Evolutionary conservation across 106 monocot species (phyloP), one percentile per base, ranked within the genome.

Genomic region (Iris macrosiphon): DNA sequence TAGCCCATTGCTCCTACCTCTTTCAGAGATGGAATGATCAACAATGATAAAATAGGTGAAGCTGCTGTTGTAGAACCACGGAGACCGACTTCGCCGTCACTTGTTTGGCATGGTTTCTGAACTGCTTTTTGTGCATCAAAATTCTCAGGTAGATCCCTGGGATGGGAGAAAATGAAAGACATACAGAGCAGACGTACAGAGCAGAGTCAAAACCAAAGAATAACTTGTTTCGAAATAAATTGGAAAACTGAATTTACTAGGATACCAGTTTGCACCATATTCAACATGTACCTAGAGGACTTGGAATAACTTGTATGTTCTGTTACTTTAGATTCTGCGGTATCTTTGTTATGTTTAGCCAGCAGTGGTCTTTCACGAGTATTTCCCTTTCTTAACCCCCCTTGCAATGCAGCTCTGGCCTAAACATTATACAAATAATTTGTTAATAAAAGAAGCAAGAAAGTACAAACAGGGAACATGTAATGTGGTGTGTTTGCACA

Each of bases 1-100:
- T 23, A 7, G 25, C 57, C 10, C 47, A 47, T 34, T 52, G 28
- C 38, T 50, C 27, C 19, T 60, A 95, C 89, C 89, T 95, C 89
- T 68, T 89, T 95, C 30, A 95, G 22, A 62, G 95, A 89, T 63
- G 95, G 95, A 65, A 89, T 65, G 42, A 95, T 77, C 55, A 95
- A 57, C 19, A 55, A 61, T 21, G 89, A 82, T 35, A 95, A 67
- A 35, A 61, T 74, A 45, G 89, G 82, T 55, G 95, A 89, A 54
- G 75, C 28, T 64, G 79, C 65, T 31, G 71, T 43, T 57, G 49
- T 61, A 44, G 67, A 63, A 54, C 66, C 33, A 29, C 55, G 59
- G 6, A 39, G 13, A 51, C 57, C 50, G 21, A 61, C 56, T 26
- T 81, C 81, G 29, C 57, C 49, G 65, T 81, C 75, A 55, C 52